Evolutionary conservation across 2,329 filamentous ascomycete species (phyloP).

Genomic region (Trichoderma sp.): DNA sequence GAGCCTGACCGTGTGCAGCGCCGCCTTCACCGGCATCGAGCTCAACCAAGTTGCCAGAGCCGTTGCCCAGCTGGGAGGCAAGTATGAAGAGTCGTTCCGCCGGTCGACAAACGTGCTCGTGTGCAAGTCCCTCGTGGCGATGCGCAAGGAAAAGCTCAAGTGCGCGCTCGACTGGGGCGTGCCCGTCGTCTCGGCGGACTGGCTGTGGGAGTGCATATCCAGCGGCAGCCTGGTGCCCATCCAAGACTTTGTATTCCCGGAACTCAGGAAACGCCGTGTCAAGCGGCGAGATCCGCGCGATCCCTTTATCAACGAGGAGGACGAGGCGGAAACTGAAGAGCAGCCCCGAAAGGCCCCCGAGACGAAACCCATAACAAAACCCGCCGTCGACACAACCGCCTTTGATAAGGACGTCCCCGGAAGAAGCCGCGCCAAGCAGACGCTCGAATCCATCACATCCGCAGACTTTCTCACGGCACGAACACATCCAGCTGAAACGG

Average conservation of each 20-base stretch:
- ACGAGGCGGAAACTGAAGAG: background rate
- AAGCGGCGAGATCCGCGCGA: constrained; percentile 5
- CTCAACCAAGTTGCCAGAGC: constrained; percentile 81
- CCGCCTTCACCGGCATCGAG: constrained; percentile 82
- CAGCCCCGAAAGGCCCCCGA: background rate
- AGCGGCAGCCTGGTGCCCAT: constrained; percentile 53
- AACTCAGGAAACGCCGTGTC: constrained; percentile 45
- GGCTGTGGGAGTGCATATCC: constrained; percentile 82
- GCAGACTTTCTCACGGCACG: constrained; percentile 48
- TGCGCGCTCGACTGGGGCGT: constrained; percentile 75
- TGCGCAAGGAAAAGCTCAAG: constrained; percentile 75
- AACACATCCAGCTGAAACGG: constrained; percentile 41
- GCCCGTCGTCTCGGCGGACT: constrained; percentile 77
- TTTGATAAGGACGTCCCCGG: constrained; percentile 43
- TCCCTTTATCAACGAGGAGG: constrained; percentile 28
- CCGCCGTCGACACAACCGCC: constrained; percentile 45
- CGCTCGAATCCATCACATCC: constrained; percentile 37
- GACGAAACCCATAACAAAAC: constrained; percentile 24
- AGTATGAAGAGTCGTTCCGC: constrained; percentile 77
- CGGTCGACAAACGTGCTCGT: constrained; percentile 74
- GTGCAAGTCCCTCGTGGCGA: constrained; percentile 60
- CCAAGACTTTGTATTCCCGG: constrained; percentile 51
- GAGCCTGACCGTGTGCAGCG: constrained; percentile 73
- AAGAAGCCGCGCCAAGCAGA: constrained; percentile 29
- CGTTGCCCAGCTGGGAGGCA: constrained; percentile 74